These are phyloP conservation scores for Nicotiana undulata DNA, from an alignment of 257 asterid species.

Conservation along the genomic window DNA sequence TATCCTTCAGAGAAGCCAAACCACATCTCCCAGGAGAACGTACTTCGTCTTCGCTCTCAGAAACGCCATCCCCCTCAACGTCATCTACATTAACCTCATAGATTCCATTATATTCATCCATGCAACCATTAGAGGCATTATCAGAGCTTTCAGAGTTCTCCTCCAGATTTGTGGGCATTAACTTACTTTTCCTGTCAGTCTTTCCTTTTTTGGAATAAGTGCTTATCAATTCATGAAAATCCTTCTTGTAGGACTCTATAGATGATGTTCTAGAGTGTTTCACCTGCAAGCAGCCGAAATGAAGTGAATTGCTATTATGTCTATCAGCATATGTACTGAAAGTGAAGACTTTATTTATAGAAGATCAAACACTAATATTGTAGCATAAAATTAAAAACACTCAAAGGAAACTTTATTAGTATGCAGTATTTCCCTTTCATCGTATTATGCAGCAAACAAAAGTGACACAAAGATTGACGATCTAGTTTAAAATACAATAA, in stretches of 20 bases:
- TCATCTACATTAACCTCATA: constrained; percentile 8
- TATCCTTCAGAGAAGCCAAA: constrained; percentile 29
- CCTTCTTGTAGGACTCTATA: constrained; percentile 46
- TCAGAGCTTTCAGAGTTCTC: constrained; percentile 18
- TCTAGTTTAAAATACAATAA: background rate
- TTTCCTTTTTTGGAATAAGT: constrained; percentile 31
- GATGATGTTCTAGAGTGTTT: constrained; percentile 63
- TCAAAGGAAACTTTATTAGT: background rate
- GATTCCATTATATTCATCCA: constrained; percentile 22
- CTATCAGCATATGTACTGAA: background rate
- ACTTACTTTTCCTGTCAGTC: constrained; percentile 12
- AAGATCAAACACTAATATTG: background rate
- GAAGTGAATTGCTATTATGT: background rate
- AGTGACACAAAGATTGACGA: background rate
- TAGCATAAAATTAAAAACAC: background rate
- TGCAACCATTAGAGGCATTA: constrained; percentile 17
- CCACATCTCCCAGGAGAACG: constrained; percentile 13
- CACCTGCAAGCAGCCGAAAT: constrained; percentile 39
- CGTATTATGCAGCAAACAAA: background rate
- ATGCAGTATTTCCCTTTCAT: background rate
- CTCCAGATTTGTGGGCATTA: constrained; percentile 19
- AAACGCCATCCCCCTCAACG: constrained; percentile 24
- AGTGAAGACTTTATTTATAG: background rate
- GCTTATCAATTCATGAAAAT: constrained; percentile 43
- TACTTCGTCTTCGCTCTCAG: constrained; percentile 34